A percentile compares a stretch with the other conserved stretches of the same genome.
Conservation (phyloP, 306 rosid species). For the Trichosanthes truncata region DNA sequence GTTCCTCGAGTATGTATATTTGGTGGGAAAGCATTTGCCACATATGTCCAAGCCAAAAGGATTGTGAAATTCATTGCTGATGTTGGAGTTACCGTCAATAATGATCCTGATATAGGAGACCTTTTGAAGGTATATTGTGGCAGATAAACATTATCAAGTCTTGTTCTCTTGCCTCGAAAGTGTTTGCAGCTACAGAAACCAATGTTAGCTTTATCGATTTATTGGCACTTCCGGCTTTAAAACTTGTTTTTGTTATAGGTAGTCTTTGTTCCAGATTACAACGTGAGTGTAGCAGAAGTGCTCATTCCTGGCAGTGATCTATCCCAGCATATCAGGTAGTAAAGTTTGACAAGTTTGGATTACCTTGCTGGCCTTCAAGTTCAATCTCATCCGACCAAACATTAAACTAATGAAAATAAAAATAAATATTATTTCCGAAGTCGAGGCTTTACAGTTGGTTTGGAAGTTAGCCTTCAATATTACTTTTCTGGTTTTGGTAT, state of each 20-base stretch:
- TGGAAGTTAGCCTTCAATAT: not conserved
- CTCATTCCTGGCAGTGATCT: constrained; percentile 92
- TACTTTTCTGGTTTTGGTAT: not conserved
- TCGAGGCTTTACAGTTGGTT: not conserved
- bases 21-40: constrained; percentile 93
- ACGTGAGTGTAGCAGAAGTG: constrained; percentile 90
- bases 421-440: not conserved
- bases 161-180: not conserved
- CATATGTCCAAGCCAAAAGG: constrained; percentile 90
- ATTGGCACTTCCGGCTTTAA: not conserved
- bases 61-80: constrained; percentile 88
- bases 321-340: constrained; percentile 90
- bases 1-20: constrained; percentile 95
- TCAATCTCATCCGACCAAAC: not conserved
- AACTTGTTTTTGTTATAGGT: constrained; percentile 31
- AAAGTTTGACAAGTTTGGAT: not conserved
- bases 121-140: constrained; percentile 57
- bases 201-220: not conserved
- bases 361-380: not conserved
- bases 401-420: not conserved
- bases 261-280: constrained; percentile 87
- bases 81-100: constrained; percentile 72
- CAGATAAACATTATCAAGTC: not conserved
- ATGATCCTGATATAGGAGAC: constrained; percentile 88
- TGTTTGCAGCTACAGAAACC: not conserved